Evolutionary conservation across 257 asterid genomes (phyloP), one percentile per base, ranked within the genome.

Genomic region (Solanum lignicaule): DNA sequence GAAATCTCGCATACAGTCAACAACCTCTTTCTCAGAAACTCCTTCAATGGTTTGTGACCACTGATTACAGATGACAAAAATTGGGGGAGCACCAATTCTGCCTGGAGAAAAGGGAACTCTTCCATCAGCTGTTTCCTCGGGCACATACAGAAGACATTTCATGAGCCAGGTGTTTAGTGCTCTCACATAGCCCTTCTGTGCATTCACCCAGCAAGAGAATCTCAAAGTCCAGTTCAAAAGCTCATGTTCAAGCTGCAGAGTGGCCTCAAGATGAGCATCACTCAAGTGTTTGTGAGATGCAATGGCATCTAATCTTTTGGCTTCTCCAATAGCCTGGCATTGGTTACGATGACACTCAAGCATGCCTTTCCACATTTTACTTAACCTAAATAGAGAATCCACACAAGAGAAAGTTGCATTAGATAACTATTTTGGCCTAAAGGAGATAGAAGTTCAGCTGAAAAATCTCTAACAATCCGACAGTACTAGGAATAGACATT

Each of bases 111-210:
- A 95, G 7, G 98, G 98, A 91, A 89, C 98, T 27, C 91, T 65
- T 38, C 99, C 98, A 86, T 96, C 99, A 23, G 95, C 83, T 46
- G 99, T 96, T 93, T 95, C 99, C 87, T 96, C 99, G 6, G 98
- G 99, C 43, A 94, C 97, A 41, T 96, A 94, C 21, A 93, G 93
- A 79, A 96, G 95, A 89, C 98, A 96, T 91, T 96, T 96, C 95
- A 94, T 92, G 79, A 96, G 98, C 99, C 99, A 96, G 88, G 85
- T 91, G 86, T 96, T 94, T 79, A 96, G 83, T 41, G 99, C 94
- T 87, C 91, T 91, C 69, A 95, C 94, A 35, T 89, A 96, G 39
- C 95, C 95, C 92, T 91, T 95, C 78, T 95, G 99, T 36, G 98
- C 94, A 43, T 91, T 90, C 41, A 95, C 94, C 99, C 98, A 96